phyloP scores from a whole-genome alignment of 1,139 yeast species.

The Zygosaccharomyces pseudobailii region DNA sequence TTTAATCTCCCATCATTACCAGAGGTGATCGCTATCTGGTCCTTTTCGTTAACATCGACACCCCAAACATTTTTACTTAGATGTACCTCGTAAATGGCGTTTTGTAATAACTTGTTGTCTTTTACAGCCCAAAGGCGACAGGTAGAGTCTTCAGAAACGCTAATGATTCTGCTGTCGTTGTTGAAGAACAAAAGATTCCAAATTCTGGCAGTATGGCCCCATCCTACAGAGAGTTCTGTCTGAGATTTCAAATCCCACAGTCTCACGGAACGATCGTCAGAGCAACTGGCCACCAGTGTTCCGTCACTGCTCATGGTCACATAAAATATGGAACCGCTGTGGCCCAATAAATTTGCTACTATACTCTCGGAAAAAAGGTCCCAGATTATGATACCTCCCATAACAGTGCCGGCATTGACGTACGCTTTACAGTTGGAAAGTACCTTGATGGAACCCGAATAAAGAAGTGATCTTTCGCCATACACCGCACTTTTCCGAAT shows the following conservation, averaged over 20 bases:
- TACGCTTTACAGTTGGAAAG: conserved; percentile 41
- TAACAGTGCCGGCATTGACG: conserved; percentile 87
- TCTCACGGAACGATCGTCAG: conserved; percentile 87
- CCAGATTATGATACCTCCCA: conserved; percentile 86
- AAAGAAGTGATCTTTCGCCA: conserved; percentile 75
- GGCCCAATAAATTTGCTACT: conserved; percentile 57
- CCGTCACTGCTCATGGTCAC: conserved; percentile 60
- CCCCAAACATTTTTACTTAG: conserved; percentile 88
- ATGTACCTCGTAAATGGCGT: conserved; percentile 58
- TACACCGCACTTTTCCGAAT: conserved; percentile 44
- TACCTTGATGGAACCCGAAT: conserved; percentile 72
- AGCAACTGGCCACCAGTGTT: conserved; percentile 64
- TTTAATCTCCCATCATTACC: conserved; percentile 87
- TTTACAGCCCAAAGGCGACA: conserved; percentile 64
- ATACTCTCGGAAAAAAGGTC: conserved; percentile 44
- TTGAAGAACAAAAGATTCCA: conserved; percentile 71
- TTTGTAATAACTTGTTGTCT: conserved; percentile 37
- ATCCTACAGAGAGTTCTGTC: conserved; percentile 63
- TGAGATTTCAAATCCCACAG: conserved; percentile 64
- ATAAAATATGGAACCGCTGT: conserved; percentile 88
- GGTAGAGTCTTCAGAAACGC: conserved; percentile 88
- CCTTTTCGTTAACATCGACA: conserved; percentile 51
- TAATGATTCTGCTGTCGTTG: conserved; percentile 40
- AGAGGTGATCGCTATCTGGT: conserved; percentile 60
- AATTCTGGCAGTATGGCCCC: conserved; percentile 96